Evolutionary conservation across 176 grass and related monocot genomes (phyloP), one percentile per base, ranked within the genome.

Genomic region (Panicum miliaceum): DNA sequence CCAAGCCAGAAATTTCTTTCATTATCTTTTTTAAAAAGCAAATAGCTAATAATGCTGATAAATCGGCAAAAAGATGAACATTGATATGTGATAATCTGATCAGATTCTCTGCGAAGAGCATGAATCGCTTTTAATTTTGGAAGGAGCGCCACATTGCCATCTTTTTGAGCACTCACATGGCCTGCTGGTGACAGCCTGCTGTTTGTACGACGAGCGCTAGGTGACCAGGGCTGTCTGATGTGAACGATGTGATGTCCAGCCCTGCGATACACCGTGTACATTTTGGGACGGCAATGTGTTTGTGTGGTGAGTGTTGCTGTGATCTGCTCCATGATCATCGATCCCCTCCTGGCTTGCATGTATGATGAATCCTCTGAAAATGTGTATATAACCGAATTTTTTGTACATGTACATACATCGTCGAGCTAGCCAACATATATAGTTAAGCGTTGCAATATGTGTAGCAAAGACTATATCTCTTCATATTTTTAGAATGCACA

Each of bases 141-240:
- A 42, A 75, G 18, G 64, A 16, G 11, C 45, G 64, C 25, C 64
- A 19, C 23, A 9, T 57, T 45, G 36, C 35, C 12, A 36, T 64
- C 53, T 53, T 53, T 64, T 71, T 27, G 54, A 78, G 80, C 43
- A 72, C 36, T 35, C 15, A 29, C 7, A 51, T 78, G 56, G 2
- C 42, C 64, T 61, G 40, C 86, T 76, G 64, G 73, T 77, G 86
- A 83, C 86, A 83, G 73, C 22, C 64, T 62, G 71, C 37, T 10
- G 23, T 12, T 35, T 38, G 69, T n/a, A 74, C 76, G 60, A 74
- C 76, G 60, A 72, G 64, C 25, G 15, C 40, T 41, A 23, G 64
- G 12, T 18, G 8, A 12, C 1, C 36, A 52, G 36, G 85, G 46
- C 68, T 74, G 77, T 74, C 36, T 75, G 61, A 82, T 81, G 61